Conservation (phyloP, 2,329 filamentous ascomycete species). For the Exophiala calicioides region DNA sequence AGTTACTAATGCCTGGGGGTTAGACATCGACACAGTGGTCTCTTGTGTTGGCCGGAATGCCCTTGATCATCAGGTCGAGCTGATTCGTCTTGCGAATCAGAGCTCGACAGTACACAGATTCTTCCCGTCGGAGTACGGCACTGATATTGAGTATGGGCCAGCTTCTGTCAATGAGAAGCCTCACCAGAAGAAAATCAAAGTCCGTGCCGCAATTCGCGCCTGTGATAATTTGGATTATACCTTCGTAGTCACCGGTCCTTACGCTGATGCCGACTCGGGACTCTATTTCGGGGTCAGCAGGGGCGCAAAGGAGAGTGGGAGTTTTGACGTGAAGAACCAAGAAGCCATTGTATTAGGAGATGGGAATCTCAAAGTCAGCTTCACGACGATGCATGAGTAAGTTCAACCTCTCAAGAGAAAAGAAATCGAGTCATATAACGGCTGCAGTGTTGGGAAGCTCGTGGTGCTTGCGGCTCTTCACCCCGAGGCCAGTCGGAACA, state of each 20-base stretch:
- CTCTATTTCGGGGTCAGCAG: constrained; percentile 54
- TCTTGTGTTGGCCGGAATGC: constrained; percentile 64
- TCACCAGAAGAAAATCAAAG: constrained; percentile 68
- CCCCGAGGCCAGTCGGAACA: constrained; percentile 55
- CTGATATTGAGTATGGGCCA: constrained; percentile 62
- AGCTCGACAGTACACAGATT: constrained; percentile 59
- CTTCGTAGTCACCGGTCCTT: constrained; percentile 70
- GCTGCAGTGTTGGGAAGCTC: constrained; percentile 59
- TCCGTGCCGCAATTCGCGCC: constrained; percentile 59
- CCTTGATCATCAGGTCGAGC: constrained; percentile 60
- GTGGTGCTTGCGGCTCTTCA: constrained; percentile 63
- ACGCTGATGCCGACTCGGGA: constrained; percentile 56
- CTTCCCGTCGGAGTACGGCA: constrained; percentile 68
- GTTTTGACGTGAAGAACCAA: constrained; percentile 59
- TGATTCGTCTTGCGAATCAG: constrained; percentile 61
- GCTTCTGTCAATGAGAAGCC: constrained; percentile 62
- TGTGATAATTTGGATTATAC: constrained; percentile 58
- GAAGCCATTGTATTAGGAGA: constrained; percentile 63
- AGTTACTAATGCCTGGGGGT: not conserved
- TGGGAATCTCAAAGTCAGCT: constrained; percentile 62
- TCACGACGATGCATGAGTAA: constrained; percentile 72
- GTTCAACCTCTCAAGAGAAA: constrained; percentile 31
- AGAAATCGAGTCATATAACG: not conserved
- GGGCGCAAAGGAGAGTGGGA: constrained; percentile 47
- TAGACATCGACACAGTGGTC: constrained; percentile 62